Evolutionary conservation across 352 stramenopile species (phyloP).

Genomic region (Aphanomyces astaci): DNA sequence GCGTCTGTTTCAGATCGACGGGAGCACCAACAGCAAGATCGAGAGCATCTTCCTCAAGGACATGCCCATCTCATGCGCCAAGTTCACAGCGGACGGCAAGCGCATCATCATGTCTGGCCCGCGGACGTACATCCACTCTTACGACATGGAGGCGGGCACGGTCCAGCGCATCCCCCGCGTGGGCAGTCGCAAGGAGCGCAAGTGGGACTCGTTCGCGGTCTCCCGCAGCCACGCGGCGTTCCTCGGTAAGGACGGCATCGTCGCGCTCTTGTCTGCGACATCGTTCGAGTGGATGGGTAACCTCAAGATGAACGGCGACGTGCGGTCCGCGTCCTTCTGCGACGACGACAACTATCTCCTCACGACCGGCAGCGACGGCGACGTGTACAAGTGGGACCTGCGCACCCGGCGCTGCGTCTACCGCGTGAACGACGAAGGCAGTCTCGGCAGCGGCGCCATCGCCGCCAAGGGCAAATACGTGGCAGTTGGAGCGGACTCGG

Average conservation of each 20-base stretch:
- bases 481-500: slow-evolving; percentile 92
- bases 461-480: slow-evolving; percentile 66
- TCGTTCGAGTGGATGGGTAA: slow-evolving; percentile 90
- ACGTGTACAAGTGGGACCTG: slow-evolving; percentile 96
- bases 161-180: slow-evolving; percentile 87
- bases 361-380: slow-evolving; percentile 90
- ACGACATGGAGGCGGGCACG: slow-evolving; percentile 90
- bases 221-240: slow-evolving; percentile 91
- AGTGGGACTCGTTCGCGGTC: slow-evolving; percentile 85
- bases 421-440: slow-evolving; percentile 78
- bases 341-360: slow-evolving; percentile 89
- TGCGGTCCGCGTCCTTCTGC: slow-evolving; percentile 85
- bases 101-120: slow-evolving; percentile 88
- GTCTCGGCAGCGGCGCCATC: slow-evolving; percentile 72
- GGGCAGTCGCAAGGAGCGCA: slow-evolving; percentile 84
- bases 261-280: slow-evolving; percentile 88
- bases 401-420: slow-evolving; percentile 74
- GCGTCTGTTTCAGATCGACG: slow-evolving; percentile 89
- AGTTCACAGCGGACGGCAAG: slow-evolving; percentile 71
- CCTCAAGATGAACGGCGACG: slow-evolving; percentile 96
- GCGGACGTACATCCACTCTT: slow-evolving; percentile 94
- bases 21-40: slow-evolving; percentile 79
- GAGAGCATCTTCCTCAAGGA: slow-evolving; percentile 87
- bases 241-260: slow-evolving; percentile 91
- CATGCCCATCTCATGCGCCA: slow-evolving; percentile 78